phyloP scores from a whole-genome alignment of 1,284 basidiomycete genomes.

The Ustanciosporium gigantosporum region DNA sequence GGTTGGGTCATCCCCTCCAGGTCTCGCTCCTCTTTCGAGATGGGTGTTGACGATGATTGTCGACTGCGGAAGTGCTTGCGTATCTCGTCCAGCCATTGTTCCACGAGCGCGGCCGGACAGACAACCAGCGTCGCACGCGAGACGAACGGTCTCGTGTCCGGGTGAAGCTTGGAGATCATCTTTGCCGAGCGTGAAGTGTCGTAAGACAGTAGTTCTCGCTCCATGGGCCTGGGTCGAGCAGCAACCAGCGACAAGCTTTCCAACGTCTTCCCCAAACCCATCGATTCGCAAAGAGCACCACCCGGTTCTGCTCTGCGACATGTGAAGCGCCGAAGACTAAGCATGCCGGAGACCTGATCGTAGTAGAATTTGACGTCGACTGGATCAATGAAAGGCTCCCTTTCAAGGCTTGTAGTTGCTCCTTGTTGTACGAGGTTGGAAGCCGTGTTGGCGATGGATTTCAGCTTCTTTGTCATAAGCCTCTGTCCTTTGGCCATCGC shows the following conservation, averaged over 20 bases:
- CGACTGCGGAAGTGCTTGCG: conserved; percentile 40
- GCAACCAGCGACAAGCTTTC: conserved; percentile 39
- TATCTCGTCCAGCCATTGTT: conserved; percentile 47
- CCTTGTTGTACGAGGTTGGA: neutral
- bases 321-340: conserved; percentile 26
- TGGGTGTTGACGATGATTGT: too few species aligned
- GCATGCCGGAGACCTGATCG: conserved; percentile 35
- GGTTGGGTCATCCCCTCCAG: conserved; percentile 6
- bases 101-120: conserved; percentile 37
- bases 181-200: conserved; percentile 33
- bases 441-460: neutral
- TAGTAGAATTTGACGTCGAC: conserved; percentile 22
- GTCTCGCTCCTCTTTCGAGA: neutral
- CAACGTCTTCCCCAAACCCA: conserved; percentile 46
- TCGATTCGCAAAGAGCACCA: conserved; percentile 45
- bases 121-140: conserved; percentile 40
- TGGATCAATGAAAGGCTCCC: conserved; percentile 34
- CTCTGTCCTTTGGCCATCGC: conserved; percentile 9
- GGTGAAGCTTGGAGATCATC: conserved; percentile 18
- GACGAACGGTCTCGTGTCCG: conserved; percentile 16
- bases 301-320: conserved; percentile 35
- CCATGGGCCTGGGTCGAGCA: conserved; percentile 22
- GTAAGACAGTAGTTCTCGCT: conserved; percentile 14
- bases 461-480: neutral
- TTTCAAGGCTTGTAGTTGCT: neutral